Conservation (phyloP, 805 yeast genomes). For the Candida golubevii region DNA sequence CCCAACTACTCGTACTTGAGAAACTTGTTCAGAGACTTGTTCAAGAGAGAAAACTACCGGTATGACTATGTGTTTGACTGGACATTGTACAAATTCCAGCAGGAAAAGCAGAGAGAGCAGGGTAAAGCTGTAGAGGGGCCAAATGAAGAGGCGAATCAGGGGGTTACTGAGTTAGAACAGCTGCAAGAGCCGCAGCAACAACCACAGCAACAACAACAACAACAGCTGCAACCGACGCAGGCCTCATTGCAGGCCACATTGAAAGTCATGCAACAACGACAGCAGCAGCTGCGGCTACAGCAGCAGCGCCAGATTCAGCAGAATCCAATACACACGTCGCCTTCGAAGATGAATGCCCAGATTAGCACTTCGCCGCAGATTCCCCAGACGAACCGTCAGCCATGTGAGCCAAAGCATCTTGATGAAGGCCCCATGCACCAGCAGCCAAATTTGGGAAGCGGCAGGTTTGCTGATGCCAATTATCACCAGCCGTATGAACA, state of each 20-base stretch:
- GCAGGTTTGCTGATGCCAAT: slow-evolving; percentile 5
- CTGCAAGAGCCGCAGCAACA: slow-evolving; percentile 11
- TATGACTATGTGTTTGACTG: slow-evolving; percentile 96
- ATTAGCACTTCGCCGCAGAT: slow-evolving; percentile 4
- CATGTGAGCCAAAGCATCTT: slow-evolving; percentile 2
- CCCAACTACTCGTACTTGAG: slow-evolving; percentile 92
- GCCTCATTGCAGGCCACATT: no score
- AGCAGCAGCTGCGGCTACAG: slow-evolving; percentile 7
- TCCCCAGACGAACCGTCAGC: slow-evolving; percentile 6
- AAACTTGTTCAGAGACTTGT: slow-evolving; percentile 83
- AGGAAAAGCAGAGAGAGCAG: slow-evolving; percentile 51
- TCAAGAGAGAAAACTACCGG: slow-evolving; percentile 79
- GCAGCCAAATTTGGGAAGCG: slow-evolving; percentile 3
- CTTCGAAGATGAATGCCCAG: slow-evolving; percentile 3
- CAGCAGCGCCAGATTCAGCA: slow-evolving; percentile 13
- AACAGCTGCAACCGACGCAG: neutral
- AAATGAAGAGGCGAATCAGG: slow-evolving; percentile 15
- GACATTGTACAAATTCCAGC: slow-evolving; percentile 80
- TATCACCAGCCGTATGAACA: slow-evolving; percentile 12
- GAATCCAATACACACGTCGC: slow-evolving; percentile 6
- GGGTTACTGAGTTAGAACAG: slow-evolving; percentile 18
- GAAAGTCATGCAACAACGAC: no score
- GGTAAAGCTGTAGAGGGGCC: slow-evolving; percentile 27
- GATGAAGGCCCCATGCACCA: slow-evolving; percentile 2
- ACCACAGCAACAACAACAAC: slow-evolving; percentile 8